These are phyloP conservation scores for Leucogyrophana mollusca DNA, from an alignment of 768 basidiomycete genomes.

Conservation along the genomic window DNA sequence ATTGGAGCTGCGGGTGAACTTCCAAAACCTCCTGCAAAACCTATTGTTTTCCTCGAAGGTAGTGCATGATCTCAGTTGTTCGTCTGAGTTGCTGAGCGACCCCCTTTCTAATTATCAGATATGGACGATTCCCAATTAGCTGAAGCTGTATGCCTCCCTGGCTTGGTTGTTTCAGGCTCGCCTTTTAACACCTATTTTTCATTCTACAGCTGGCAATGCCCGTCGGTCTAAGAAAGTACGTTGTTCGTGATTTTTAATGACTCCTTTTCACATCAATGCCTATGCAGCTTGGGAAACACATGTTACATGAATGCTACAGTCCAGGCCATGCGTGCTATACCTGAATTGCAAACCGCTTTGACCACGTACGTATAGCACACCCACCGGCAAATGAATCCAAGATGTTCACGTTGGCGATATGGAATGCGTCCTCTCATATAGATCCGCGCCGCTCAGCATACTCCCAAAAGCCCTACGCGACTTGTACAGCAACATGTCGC, in stretches of 20 bases:
- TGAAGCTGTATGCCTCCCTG: constrained; percentile 55
- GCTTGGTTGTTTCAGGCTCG: neutral
- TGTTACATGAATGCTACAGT: constrained; percentile 98
- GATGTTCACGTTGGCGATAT: neutral
- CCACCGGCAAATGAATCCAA: neutral
- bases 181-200: constrained; percentile 2
- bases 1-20: constrained; percentile 93
- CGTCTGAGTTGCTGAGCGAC: neutral
- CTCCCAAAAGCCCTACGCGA: constrained; percentile 58
- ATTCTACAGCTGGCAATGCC: constrained; percentile 65
- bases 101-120: constrained; percentile 45
- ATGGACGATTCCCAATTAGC: constrained; percentile 84
- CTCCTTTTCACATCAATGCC: neutral
- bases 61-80: constrained; percentile 8
- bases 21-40: constrained; percentile 81
- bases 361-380: constrained; percentile 41
- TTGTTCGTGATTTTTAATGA: neutral
- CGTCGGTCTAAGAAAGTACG: constrained; percentile 77
- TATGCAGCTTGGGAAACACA: constrained; percentile 77
- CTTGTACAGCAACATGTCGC: constrained; percentile 70
- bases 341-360: constrained; percentile 80
- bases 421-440: neutral
- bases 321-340: constrained; percentile 91
- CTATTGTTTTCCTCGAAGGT: constrained; percentile 86
- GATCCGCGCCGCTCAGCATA: constrained; percentile 39